Conservation (phyloP, 129 eudicot genomes). For the Chrysanthemum lavandulifolium region DNA sequence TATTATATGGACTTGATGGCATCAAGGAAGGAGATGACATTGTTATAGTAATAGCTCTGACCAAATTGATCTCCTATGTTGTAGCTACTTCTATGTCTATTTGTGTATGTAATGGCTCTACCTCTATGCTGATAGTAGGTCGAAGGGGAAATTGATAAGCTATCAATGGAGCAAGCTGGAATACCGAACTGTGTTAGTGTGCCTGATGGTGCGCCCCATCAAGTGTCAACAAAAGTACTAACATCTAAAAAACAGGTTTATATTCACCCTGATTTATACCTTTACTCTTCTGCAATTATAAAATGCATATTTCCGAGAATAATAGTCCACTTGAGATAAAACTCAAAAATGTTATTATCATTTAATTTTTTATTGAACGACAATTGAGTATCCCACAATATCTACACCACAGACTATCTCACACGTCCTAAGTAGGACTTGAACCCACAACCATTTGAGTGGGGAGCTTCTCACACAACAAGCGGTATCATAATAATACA, state of each 20-base stretch:
- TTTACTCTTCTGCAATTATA: constrained; percentile 1
- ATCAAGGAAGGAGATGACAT: constrained; percentile 68
- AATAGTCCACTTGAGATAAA: constrained; percentile 2
- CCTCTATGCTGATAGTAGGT: constrained; percentile 50
- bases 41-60: constrained; percentile 43
- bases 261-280: constrained; percentile 10
- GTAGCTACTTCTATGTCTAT: constrained; percentile 16
- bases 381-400: not conserved
- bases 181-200: constrained; percentile 74
- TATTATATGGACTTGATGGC: constrained; percentile 87
- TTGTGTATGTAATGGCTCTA: constrained; percentile 20
- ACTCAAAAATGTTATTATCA: no score
- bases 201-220: constrained; percentile 89
- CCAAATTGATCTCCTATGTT: constrained; percentile 11
- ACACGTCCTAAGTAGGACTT: no score
- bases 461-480: no score
- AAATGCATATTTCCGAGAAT: not conserved
- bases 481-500: not conserved
- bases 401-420: no score
- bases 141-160: constrained; percentile 94
- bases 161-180: constrained; percentile 91
- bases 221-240: constrained; percentile 49
- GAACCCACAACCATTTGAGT: no score
- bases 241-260: constrained; percentile 65
- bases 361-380: not conserved